Evolutionary conservation across 2,329 filamentous ascomycete species (phyloP), one percentile per base, ranked within the genome.

Genomic region (Cytospora leucostoma): DNA sequence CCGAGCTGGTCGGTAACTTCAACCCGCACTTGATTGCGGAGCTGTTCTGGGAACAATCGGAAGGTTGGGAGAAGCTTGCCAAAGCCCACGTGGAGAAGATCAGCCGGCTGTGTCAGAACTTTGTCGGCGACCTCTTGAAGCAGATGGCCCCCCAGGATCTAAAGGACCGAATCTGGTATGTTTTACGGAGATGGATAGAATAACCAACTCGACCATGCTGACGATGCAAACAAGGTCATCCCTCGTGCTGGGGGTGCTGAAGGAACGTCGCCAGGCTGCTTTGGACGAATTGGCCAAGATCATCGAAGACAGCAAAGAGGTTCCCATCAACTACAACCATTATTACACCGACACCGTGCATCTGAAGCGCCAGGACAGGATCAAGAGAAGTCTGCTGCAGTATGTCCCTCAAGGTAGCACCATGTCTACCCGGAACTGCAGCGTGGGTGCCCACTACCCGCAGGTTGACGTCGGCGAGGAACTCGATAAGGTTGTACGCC

Each of bases 21-120:
- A 64, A 64, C 8, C 21, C 57, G 5, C 15, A 44, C 12, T 1
- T 64, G 3, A 2, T 61, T 2, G 57, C 57, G 1, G 62, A 64
- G 27, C 37, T 64, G 0, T 61, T 64, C n/a, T 64, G 62, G 62
- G 62, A 64, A 17, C 62, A 64, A 15, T 61, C 57, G 0, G 62
- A 61, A 15, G 5, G 1, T 5, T 64, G 62, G 62, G 62, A 54
- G 1, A 34, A 19, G 13, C 3, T 56, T 0, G 10, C 62, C 2
- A 27, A 1, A 0, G 3, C 8, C 1, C 52, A 64, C 17, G n/a
- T 61, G 13, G 15, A 49, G n/a, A 10, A 7, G 0, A 8, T 64
- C 12, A 11, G 7, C 15, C 3, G 7, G 2, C 3, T 47, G 2
- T 60, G 57, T 51, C 17, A 56, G 21, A 19, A 12, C 0, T 64